phyloP scores from a whole-genome alignment of 2,329 filamentous ascomycete genomes.

The Claviceps digitariae region DNA sequence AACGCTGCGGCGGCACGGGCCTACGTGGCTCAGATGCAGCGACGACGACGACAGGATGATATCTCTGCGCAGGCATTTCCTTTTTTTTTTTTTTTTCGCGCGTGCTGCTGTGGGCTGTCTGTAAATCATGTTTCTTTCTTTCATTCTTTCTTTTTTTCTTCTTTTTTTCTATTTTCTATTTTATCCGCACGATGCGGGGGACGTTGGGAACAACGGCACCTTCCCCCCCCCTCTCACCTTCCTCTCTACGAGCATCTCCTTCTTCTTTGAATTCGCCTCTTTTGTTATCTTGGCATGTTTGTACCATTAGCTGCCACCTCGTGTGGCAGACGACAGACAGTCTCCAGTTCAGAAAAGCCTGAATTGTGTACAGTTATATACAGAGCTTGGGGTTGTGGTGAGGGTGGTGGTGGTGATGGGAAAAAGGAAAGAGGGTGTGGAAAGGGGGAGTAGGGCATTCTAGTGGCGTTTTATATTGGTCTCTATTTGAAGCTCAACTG shows the following conservation, averaged over 20 bases:
- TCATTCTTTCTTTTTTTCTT: neutral
- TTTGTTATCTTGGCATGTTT: constrained; percentile 2
- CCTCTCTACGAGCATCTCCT: neutral
- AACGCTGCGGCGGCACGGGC: neutral
- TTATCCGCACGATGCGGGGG: neutral
- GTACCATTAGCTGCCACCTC: constrained; percentile 1
- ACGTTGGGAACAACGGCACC: neutral
- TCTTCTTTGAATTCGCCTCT: neutral
- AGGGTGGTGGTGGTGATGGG: neutral
- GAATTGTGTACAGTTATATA: constrained; percentile 1
- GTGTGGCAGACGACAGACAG: neutral
- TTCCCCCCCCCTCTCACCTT: neutral
- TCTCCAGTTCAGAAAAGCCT: neutral
- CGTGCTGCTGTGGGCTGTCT: neutral
- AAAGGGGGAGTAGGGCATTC: neutral
- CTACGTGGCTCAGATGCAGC: neutral
- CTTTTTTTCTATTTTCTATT: neutral
- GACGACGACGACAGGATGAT: neutral
- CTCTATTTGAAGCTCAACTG: neutral
- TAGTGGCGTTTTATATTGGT: neutral
- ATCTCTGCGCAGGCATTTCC: neutral
- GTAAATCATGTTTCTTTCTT: neutral
- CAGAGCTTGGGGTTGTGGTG: neutral
- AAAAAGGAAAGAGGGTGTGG: neutral
- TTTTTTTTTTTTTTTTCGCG: no score